Base-by-base conservation (phyloP, 2,329 filamentous ascomycete genomes). In the Calycina marina region DNA sequence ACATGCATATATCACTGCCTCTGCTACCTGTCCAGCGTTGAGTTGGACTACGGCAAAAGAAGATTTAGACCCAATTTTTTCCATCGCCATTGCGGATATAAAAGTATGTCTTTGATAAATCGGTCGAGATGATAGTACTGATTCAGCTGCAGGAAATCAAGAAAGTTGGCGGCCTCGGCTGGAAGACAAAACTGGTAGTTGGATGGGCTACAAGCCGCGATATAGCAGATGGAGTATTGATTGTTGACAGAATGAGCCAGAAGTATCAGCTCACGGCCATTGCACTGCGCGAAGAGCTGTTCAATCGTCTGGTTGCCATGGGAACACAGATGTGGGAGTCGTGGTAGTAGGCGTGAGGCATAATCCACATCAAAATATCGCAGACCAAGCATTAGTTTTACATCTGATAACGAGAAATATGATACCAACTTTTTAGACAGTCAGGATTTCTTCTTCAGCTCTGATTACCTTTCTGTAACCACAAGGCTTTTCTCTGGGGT, bases 321-420 rank as follows among this genome's bases (percentile, higher is more conserved):
- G 80, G 80, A 1, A 67, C 67, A 10, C 81, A 90, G 63, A 84
- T 84, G 62, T 90, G 82, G 83, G 79, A 84, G 59, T 67, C 68
- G 34, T 82, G 72, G 73, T 88, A 48, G 22, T 32, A 6, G n/a
- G 6, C n/a, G 6, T 22, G 20, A 22, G 6, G 6, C 20, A 5
- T 22, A 12, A 22, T n/a, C n/a, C n/a, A n/a, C n/a, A n/a, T n/a
- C n/a, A n/a, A n/a, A n/a, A n/a, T n/a, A n/a, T n/a, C n/a, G n/a
- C n/a, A n/a, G n/a, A n/a, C n/a, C n/a, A n/a, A n/a, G n/a, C n/a
- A n/a, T n/a, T n/a, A n/a, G n/a, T n/a, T n/a, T n/a, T n/a, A n/a
- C n/a, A n/a, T n/a, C n/a, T n/a, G n/a, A n/a, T n/a, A n/a, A n/a
- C n/a, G n/a, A n/a, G n/a, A n/a, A n/a, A n/a, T n/a, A n/a, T n/a